These are phyloP conservation scores for Ogataea nitratoaversa DNA, from an alignment of 805 yeast species.

Conservation along the genomic window DNA sequence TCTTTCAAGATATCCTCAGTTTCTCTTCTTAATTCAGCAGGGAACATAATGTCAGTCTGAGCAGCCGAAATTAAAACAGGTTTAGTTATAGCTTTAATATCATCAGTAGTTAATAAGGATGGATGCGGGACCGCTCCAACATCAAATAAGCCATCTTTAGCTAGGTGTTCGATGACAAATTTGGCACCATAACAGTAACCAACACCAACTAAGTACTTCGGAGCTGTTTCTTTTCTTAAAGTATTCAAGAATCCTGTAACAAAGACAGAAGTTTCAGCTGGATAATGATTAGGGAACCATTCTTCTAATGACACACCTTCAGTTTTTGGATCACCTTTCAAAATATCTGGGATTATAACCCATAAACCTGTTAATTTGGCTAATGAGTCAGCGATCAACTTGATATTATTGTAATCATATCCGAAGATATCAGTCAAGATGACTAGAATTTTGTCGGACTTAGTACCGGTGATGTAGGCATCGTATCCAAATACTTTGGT, in stretches of 20 bases:
- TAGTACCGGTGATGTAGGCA: slow-evolving; percentile 47
- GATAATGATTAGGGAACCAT: slow-evolving; percentile 43
- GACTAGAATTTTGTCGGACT: slow-evolving; percentile 48
- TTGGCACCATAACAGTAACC: slow-evolving; percentile 90
- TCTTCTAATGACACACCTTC: slow-evolving; percentile 18
- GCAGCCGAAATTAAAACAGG: slow-evolving; percentile 76
- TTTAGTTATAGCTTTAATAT: slow-evolving; percentile 50
- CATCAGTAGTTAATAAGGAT: slow-evolving; percentile 62
- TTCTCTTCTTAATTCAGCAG: slow-evolving; percentile 56
- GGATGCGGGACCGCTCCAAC: slow-evolving; percentile 85
- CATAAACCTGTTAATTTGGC: slow-evolving; percentile 54
- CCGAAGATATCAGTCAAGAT: slow-evolving; percentile 73
- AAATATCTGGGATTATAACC: slow-evolving; percentile 74
- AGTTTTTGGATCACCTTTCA: slow-evolving; percentile 50
- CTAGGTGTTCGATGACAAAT: slow-evolving; percentile 50
- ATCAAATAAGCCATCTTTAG: slow-evolving; percentile 34
- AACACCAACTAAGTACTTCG: slow-evolving; percentile 49
- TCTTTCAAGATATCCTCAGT: slow-evolving; percentile 52
- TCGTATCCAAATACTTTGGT: slow-evolving; percentile 39
- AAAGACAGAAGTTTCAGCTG: slow-evolving; percentile 43
- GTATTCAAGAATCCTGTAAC: slow-evolving; percentile 43
- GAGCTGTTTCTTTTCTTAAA: slow-evolving; percentile 41
- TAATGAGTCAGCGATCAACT: slow-evolving; percentile 62
- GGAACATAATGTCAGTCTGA: slow-evolving; percentile 60
- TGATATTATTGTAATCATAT: slow-evolving; percentile 47